Conservation (phyloP, 768 basidiomycete genomes). For the Leccinum imitatum region DNA sequence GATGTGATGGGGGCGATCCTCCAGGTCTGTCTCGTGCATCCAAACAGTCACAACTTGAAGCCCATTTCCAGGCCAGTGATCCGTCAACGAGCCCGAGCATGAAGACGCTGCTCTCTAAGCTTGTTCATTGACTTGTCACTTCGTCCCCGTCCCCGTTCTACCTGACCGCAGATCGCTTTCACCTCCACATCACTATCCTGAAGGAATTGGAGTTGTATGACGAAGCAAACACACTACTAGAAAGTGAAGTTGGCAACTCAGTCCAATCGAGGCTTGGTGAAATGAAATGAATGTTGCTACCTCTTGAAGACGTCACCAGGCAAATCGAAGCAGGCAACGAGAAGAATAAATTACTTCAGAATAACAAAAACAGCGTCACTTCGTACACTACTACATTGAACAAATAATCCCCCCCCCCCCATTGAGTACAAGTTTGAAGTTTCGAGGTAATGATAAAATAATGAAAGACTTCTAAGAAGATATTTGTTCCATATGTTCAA, state of each 20-base stretch:
- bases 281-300: no score
- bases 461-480: no score
- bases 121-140: constrained; percentile 72
- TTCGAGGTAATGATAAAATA: no score
- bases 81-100: constrained; percentile 57
- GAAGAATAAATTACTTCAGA: no score
- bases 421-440: no score
- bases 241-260: constrained; percentile 60
- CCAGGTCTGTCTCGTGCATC: constrained; percentile 48
- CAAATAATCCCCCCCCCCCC: no score
- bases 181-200: constrained; percentile 71
- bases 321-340: no score
- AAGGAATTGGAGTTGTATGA: constrained; percentile 66
- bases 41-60: constrained; percentile 2
- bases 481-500: no score
- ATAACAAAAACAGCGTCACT: no score
- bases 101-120: constrained; percentile 67
- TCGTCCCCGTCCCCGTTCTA: constrained; percentile 65
- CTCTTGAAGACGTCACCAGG: no score
- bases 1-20: constrained; percentile 75
- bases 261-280: no score
- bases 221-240: constrained; percentile 67
- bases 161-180: constrained; percentile 70
- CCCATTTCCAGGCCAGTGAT: constrained; percentile 62
- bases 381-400: no score